A percentile compares a stretch with the other conserved stretches of the same genome.
Evolutionary conservation across 345 rosid genomes (phyloP).

Genomic region (Moringa oleifera): DNA sequence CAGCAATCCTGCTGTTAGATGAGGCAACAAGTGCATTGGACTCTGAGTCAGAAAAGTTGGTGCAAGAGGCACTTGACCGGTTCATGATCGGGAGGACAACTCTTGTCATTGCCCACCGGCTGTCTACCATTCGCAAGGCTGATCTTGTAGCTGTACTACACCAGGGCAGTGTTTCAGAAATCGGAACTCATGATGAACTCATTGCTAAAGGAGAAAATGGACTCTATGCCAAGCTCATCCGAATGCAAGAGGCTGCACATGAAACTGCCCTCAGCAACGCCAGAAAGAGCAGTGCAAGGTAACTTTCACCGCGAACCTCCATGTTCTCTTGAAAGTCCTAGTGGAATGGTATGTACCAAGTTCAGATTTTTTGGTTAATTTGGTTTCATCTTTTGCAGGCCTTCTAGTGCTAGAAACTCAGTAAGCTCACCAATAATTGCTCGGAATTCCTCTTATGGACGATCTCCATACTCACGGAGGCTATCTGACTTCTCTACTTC

Average conservation of each 20-base stretch:
- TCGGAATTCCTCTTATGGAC: slow-evolving; percentile 88
- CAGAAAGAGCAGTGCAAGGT: slow-evolving; percentile 98
- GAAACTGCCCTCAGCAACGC: slow-evolving; percentile 93
- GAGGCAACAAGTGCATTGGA: slow-evolving; percentile 98
- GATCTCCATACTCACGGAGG: slow-evolving; percentile 93
- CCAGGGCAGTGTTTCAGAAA: slow-evolving; percentile 90
- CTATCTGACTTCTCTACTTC: slow-evolving; percentile 98
- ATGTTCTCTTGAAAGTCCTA: too few species aligned
- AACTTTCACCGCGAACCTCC: slow-evolving; percentile 4
- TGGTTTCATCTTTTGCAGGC: slow-evolving; percentile 49
- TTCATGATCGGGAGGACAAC: slow-evolving; percentile 99
- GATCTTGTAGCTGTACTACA: slow-evolving; percentile 96
- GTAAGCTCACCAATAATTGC: slow-evolving; percentile 97
- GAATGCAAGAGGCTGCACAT: slow-evolving; percentile 95
- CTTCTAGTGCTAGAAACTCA: slow-evolving; percentile 96
- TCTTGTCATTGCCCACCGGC: slow-evolving; percentile 93
- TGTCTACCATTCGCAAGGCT: slow-evolving; percentile 94
- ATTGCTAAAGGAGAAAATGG: slow-evolving; percentile 88
- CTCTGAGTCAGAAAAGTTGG: slow-evolving; percentile 94
- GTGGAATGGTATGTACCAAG: not conserved
- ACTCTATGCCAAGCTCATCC: slow-evolving; percentile 79
- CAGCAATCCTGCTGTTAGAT: slow-evolving; percentile 82
- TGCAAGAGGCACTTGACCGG: slow-evolving; percentile 94
- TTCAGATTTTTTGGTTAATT: not conserved
- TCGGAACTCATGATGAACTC: slow-evolving; percentile 91